A percentile compares a stretch with the other conserved stretches of the same genome.
Conservation (phyloP, 768 basidiomycete species). For the Boletus rufocinnamomeus region DNA sequence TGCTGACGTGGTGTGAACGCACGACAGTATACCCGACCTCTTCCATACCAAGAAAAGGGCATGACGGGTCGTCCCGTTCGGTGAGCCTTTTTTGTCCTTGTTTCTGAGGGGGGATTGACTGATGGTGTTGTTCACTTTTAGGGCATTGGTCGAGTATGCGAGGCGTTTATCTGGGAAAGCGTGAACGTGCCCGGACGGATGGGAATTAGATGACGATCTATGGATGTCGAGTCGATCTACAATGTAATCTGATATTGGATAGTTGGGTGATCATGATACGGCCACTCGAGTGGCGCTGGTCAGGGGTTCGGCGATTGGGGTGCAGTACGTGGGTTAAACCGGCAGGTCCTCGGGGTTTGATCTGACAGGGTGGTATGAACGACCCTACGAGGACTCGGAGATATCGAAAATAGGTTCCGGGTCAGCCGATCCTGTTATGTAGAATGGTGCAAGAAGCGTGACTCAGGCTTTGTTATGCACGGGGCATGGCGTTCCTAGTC, state of each 20-base stretch:
- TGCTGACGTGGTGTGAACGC: background rate
- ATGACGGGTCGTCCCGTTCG: constrained; percentile 82
- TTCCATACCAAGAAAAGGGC: constrained; percentile 67
- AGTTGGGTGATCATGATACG: background rate
- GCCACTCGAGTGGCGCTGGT: background rate
- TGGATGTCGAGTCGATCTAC: background rate
- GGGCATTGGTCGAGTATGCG: constrained; percentile 37
- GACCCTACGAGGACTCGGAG: no score
- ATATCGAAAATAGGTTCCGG: no score
- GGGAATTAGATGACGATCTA: constrained; percentile 2
- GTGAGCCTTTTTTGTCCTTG: constrained; percentile 43
- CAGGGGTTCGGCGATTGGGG: no score
- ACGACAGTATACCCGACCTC: constrained; percentile 49
- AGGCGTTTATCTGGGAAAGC: constrained; percentile 28
- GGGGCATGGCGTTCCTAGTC: no score
- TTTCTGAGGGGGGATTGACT: background rate
- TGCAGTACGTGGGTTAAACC: background rate
- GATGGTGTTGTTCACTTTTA: constrained; percentile 7
- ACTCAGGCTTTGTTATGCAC: no score
- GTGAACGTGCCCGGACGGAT: constrained; percentile 1
- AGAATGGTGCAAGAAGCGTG: no score
- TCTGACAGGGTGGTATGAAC: background rate
- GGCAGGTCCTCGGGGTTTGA: background rate
- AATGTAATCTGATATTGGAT: background rate
- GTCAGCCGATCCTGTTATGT: no score